Conservation (phyloP, 176 grass and related monocot genomes). For the Raddia distichophylla region DNA sequence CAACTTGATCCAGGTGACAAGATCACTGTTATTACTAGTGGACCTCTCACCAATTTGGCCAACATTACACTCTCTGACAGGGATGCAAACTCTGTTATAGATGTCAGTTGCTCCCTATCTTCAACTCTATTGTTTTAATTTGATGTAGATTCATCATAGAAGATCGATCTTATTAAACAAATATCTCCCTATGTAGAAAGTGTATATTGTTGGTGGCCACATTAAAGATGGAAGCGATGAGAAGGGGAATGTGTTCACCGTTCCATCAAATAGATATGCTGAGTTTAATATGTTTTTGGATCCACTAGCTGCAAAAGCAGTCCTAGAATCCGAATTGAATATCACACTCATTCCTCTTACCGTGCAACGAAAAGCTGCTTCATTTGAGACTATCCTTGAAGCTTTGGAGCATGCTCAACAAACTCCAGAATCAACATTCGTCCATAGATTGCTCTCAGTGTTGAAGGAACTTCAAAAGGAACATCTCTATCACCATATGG, state of each 20-base stretch:
- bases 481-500: slow-evolving; percentile 73
- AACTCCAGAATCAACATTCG: slow-evolving; percentile 74
- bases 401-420: slow-evolving; percentile 36
- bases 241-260: slow-evolving; percentile 73
- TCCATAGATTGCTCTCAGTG: slow-evolving; percentile 51
- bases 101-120: slow-evolving; percentile 47
- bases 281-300: slow-evolving; percentile 95
- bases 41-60: slow-evolving; percentile 88
- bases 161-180: background rate
- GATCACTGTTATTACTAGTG: slow-evolving; percentile 66
- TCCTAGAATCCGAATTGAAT: slow-evolving; percentile 62
- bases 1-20: slow-evolving; percentile 56
- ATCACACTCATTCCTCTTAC: slow-evolving; percentile 72
- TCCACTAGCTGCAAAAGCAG: slow-evolving; percentile 66
- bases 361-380: slow-evolving; percentile 55
- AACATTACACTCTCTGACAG: slow-evolving; percentile 66
- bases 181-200: slow-evolving; percentile 48
- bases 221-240: slow-evolving; percentile 43
- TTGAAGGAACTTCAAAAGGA: slow-evolving; percentile 56
- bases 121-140: background rate
- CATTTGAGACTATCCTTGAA: slow-evolving; percentile 50
- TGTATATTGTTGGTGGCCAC: slow-evolving; percentile 76
- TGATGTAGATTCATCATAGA: background rate
- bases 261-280: slow-evolving; percentile 63
- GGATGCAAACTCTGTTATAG: slow-evolving; percentile 56